These are phyloP conservation scores for Adansonia gregorii DNA, from an alignment of 441 rosid species.

Conservation along the genomic window DNA sequence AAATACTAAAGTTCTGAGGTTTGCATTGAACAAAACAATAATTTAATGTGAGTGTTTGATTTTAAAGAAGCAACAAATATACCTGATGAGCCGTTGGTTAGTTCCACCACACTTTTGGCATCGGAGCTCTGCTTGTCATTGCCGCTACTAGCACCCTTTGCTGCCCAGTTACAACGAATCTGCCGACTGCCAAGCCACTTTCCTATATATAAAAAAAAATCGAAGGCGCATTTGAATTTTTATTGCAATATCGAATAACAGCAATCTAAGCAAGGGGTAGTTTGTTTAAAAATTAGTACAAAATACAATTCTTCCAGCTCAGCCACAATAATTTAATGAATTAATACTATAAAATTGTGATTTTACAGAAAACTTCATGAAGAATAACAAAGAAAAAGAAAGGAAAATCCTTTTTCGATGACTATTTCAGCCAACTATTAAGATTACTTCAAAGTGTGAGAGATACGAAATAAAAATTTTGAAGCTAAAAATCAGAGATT, in stretches of 20 bases:
- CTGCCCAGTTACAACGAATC: slow-evolving; percentile 97
- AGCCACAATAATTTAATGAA: neutral
- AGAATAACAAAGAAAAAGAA: neutral
- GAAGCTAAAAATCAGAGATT: neutral
- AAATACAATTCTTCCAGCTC: neutral
- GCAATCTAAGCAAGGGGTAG: neutral
- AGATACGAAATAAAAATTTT: neutral
- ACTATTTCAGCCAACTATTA: neutral
- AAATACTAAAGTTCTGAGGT: neutral
- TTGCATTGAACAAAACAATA: neutral
- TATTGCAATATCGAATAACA: neutral
- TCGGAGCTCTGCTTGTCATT: slow-evolving; percentile 91
- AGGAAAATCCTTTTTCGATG: neutral
- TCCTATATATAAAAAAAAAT: slow-evolving; percentile 44
- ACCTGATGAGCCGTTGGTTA: slow-evolving; percentile 87
- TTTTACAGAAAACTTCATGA: neutral
- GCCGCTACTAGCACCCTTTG: slow-evolving; percentile 75
- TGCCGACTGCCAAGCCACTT: slow-evolving; percentile 96
- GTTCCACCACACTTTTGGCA: slow-evolving; percentile 83
- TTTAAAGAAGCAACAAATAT: slow-evolving; percentile 21
- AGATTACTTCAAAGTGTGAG: neutral
- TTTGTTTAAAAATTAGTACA: neutral
- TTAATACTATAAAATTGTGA: neutral
- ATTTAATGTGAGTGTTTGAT: neutral
- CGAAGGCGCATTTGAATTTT: neutral